These are phyloP conservation scores for Erysimum pusillum DNA, from an alignment of 441 rosid species.

Conservation along the genomic window DNA sequence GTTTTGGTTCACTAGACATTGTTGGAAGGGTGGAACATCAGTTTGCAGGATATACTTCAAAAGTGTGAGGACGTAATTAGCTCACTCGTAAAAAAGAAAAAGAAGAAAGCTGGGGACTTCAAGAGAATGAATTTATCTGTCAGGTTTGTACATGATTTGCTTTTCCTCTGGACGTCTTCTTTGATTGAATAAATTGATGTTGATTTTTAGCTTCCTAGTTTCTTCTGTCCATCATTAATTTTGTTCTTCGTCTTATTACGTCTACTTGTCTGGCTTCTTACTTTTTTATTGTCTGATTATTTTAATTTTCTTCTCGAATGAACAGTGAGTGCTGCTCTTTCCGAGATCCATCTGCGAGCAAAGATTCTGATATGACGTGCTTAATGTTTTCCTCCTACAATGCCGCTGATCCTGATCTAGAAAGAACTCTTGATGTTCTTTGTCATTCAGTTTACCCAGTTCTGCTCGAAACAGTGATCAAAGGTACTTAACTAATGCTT, in stretches of 20 bases:
- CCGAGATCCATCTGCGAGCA: conserved; percentile 54
- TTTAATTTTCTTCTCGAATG: conserved; percentile 25
- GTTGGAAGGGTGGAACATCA: conserved; percentile 64
- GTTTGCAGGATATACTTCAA: conserved; percentile 64
- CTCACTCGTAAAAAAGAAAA: conserved; percentile 66
- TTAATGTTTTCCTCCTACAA: conserved; percentile 70
- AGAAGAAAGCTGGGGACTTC: conserved; percentile 60
- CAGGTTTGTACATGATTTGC: conserved; percentile 65
- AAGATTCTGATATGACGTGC: conserved; percentile 65
- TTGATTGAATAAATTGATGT: conserved; percentile 23
- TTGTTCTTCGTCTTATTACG: conserved; percentile 20
- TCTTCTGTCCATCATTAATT: conserved; percentile 24
- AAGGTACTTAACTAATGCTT: conserved; percentile 61
- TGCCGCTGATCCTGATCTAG: conserved; percentile 53
- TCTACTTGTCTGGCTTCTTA: conserved; percentile 21
- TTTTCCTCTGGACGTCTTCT: conserved; percentile 28
- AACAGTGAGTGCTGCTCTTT: conserved; percentile 82
- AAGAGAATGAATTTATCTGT: conserved; percentile 60
- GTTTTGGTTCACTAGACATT: conserved; percentile 59
- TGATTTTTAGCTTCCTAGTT: no score
- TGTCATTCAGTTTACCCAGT: conserved; percentile 77
- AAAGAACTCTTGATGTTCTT: conserved; percentile 59
- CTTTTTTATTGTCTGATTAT: conserved; percentile 14
- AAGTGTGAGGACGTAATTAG: conserved; percentile 74
- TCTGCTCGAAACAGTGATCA: conserved; percentile 79